Conservation (phyloP, 495 filamentous ascomycete genomes). For the Hyaloscypha finlandica region DNA sequence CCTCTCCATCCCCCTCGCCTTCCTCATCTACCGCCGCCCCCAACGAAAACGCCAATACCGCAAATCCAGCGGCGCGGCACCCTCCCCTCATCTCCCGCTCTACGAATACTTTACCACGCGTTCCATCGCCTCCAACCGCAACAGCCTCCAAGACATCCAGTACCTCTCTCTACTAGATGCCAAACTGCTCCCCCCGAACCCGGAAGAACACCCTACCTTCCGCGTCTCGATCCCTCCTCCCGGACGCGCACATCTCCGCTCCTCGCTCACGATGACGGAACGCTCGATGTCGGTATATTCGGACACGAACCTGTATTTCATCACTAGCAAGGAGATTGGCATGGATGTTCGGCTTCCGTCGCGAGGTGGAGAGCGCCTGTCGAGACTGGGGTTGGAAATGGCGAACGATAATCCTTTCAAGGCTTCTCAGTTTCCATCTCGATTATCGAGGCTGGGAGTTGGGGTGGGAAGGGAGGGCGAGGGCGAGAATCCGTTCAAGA, state of each 20-base stretch:
- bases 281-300: constrained; percentile 2
- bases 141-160: background rate
- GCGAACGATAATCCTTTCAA: background rate
- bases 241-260: background rate
- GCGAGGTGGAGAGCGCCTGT: background rate
- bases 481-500: background rate
- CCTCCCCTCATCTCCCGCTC: background rate
- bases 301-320: background rate
- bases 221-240: constrained; percentile 1
- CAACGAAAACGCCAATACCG: background rate
- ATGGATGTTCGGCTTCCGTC: background rate
- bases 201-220: background rate
- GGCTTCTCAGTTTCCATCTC: background rate
- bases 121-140: background rate
- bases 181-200: background rate
- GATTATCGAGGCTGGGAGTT: background rate
- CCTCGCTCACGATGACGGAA: background rate
- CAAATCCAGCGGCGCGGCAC: background rate
- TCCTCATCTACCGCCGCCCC: constrained; percentile 1
- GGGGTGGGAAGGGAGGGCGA: background rate
- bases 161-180: background rate
- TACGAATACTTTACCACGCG: background rate
- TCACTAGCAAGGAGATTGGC: background rate
- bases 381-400: background rate
- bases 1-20: background rate